Conservation (phyloP, 495 filamentous ascomycete genomes). For the Schizothecium vesticola region DNA sequence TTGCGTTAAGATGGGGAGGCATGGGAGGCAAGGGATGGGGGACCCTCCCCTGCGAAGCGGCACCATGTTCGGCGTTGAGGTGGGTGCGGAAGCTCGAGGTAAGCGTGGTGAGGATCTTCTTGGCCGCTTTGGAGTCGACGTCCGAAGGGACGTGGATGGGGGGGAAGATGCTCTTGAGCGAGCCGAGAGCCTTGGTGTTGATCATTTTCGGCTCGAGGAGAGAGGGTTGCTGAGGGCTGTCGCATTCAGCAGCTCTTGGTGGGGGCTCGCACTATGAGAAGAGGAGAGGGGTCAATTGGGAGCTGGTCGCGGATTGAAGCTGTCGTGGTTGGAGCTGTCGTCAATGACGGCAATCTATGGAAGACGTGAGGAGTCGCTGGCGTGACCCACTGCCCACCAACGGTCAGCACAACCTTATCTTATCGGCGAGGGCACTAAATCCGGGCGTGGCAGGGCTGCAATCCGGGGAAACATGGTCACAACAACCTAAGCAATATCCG, state of each 20-base stretch:
- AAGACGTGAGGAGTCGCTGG: not conserved
- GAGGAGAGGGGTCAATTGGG: not conserved
- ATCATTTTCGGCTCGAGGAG: slow-evolving; percentile 22
- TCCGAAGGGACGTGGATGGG: slow-evolving; percentile 69
- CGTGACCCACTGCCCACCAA: not conserved
- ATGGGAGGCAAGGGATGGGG: slow-evolving; percentile 17
- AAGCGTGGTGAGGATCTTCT: slow-evolving; percentile 62
- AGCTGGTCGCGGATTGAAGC: not conserved
- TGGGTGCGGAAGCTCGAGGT: slow-evolving; percentile 72
- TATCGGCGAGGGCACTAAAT: not conserved
- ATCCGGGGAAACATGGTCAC: not conserved
- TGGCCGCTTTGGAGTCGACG: slow-evolving; percentile 56
- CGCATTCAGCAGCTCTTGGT: not conserved
- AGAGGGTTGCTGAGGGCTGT: too few relatives aligned
- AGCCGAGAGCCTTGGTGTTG: slow-evolving; percentile 28
- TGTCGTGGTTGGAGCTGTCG: not conserved
- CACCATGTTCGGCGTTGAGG: slow-evolving; percentile 60
- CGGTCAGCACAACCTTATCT: not conserved
- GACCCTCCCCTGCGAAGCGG: not conserved
- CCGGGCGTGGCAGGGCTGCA: not conserved
- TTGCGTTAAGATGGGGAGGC: slow-evolving; percentile 11
- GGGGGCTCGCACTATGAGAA: not conserved
- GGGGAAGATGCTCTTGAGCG: slow-evolving; percentile 46
- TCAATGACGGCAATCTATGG: not conserved
- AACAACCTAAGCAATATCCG: not conserved